phyloP scores from a whole-genome alignment of 129 eudicot genomes.

The Scalesia atractyloides region DNA sequence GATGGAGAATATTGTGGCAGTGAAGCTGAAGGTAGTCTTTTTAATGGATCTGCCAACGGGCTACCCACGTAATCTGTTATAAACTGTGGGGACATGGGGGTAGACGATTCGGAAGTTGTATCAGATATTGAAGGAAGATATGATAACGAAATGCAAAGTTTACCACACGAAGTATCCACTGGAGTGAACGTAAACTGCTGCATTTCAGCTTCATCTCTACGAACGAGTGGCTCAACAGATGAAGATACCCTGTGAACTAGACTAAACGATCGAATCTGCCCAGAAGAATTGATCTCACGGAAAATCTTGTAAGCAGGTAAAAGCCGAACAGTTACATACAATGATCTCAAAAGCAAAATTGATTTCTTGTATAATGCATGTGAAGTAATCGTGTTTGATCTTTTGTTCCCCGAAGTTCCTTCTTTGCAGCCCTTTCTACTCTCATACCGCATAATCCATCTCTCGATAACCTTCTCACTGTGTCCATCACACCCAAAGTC shows the following conservation, averaged over 20 bases:
- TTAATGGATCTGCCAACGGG: conserved; percentile 78
- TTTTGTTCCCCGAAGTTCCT: conserved; percentile 46
- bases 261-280: conserved; percentile 55
- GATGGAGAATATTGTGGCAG: conserved; percentile 55
- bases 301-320: conserved; percentile 85
- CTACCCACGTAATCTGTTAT: conserved; percentile 93
- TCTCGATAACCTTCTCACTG: conserved; percentile 71
- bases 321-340: conserved; percentile 78
- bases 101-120: conserved; percentile 67
- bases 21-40: conserved; percentile 64
- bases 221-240: conserved; percentile 68
- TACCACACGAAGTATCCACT: conserved; percentile 80
- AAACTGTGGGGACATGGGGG: conserved; percentile 77
- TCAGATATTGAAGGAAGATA: conserved; percentile 60
- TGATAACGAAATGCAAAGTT: conserved; percentile 71
- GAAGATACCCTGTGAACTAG: conserved; percentile 71
- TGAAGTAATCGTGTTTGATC: conserved; percentile 54
- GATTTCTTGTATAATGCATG: conserved; percentile 68
- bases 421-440: conserved; percentile 46
- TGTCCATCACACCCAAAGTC: conserved; percentile 50
- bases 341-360: conserved; percentile 69
- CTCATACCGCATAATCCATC: conserved; percentile 91
- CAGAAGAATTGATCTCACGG: conserved; percentile 69
- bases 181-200: conserved; percentile 72
- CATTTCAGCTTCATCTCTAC: conserved; percentile 77